Base-by-base conservation (phyloP, 1,139 yeast genomes). In the Scheffersomyces parashehatae region DNA sequence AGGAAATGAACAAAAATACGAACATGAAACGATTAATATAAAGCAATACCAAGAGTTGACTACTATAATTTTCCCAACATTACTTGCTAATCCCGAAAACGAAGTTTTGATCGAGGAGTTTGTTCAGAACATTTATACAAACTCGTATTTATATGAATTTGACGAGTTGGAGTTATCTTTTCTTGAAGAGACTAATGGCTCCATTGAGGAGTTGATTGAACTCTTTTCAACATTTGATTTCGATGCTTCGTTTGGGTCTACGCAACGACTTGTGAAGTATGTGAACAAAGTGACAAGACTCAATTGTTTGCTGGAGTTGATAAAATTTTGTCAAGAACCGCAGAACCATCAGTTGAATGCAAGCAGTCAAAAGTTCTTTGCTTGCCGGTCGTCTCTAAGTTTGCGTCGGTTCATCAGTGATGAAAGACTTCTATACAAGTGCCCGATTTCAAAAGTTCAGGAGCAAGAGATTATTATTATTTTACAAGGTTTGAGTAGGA, bases 91-190 rank as follows among this genome's bases (percentile, higher is more conserved):
- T 29, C 51, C 68, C 3, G 53, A 57, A 0, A 52, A 54, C 5
- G 53, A 62, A 5, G 54, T 54, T 2, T 60, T 73, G 38, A 51
- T 83, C 28, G 67, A 69, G 15, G 67, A 65, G 10, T 73, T 82
- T 38, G 60, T 84, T 3, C 40, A 40, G 16, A 39, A 41, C 8
- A 34, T 59, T 11, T 59, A 58, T 42, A 58, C 70, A 1, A 62
- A 74, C 13, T 82, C 88, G 2, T 77, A 75, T 46, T 58, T 81
- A 12, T 82, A 80, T 56, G 68, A 71, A 31, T 62, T 71, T 28
- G 80, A 75, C 47, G 79, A 74, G 26, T 54, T 73, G 9, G 83
- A 77, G 33, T 16, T 29, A 5, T 35, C 35, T 13, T 28, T 49
- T 29, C 41, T 44, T 10, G 42, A 41, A 4, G 45, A 41, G 10